Evolutionary conservation across 768 basidiomycete genomes (phyloP).

Genomic region (Termitomyces sp.): DNA sequence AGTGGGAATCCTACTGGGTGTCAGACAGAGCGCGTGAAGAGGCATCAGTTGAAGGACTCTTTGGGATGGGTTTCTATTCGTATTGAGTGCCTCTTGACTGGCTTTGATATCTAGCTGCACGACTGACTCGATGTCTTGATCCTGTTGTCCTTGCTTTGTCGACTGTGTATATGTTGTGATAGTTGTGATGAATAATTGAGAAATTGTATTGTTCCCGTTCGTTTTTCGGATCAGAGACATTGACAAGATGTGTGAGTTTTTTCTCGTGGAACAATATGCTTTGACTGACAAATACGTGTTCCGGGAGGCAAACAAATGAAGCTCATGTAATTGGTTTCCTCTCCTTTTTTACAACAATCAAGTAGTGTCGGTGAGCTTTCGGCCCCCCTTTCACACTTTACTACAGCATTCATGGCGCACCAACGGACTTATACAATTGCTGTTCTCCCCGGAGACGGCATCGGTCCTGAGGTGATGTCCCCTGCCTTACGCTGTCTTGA

Average conservation of each 20-base stretch:
- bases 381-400: not conserved
- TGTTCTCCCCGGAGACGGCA: conserved; percentile 49
- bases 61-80: conserved; percentile 4
- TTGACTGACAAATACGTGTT: not conserved
- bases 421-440: conserved; percentile 35
- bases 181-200: not conserved
- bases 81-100: not conserved
- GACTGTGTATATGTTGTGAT: not conserved
- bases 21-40: not conserved
- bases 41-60: not conserved
- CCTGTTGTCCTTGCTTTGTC: not conserved
- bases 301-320: not conserved
- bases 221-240: not conserved
- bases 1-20: not conserved
- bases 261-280: not conserved
- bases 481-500: conserved; percentile 43
- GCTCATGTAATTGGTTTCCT: not conserved
- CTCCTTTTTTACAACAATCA: not conserved
- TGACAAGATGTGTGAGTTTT: not conserved
- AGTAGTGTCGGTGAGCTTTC: not conserved
- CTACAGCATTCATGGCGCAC: conserved; percentile 7
- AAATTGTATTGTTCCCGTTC: not conserved
- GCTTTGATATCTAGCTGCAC: not conserved
- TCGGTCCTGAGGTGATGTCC: conserved; percentile 47
- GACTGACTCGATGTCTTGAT: not conserved